Evolutionary conservation across 345 rosid genomes (phyloP).

Genomic region (Durio zibethinus): DNA sequence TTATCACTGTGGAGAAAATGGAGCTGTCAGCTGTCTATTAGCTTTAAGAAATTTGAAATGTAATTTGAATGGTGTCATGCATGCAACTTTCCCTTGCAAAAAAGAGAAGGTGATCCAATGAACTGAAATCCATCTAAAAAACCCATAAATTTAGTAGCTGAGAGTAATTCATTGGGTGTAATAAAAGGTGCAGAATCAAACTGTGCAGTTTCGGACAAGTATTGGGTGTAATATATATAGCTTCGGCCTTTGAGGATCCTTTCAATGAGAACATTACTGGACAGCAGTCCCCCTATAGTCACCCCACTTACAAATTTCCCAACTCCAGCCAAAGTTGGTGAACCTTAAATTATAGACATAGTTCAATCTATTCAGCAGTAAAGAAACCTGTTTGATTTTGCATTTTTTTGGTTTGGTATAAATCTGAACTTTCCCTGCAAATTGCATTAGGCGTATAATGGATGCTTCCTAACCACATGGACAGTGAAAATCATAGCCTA

Average conservation of each 20-base stretch:
- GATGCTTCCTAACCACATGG: neutral
- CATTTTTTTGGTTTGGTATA: neutral
- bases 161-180: too few relatives aligned
- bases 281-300: neutral
- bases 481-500: neutral
- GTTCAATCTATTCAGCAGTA: neutral
- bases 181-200: neutral
- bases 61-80: neutral
- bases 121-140: neutral
- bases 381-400: neutral
- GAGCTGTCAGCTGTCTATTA: too few relatives aligned
- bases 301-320: neutral
- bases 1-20: too few relatives aligned
- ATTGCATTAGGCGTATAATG: neutral
- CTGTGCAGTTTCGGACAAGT: constrained; percentile 1
- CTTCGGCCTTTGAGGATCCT: neutral
- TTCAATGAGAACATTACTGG: neutral
- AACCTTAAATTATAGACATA: neutral
- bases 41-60: neutral
- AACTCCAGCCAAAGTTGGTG: constrained; percentile 6
- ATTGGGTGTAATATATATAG: constrained; percentile 3
- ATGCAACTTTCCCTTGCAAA: neutral
- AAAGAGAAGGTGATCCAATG: neutral
- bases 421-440: neutral
- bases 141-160: too few relatives aligned